Percentiles rank a stretch among this genome's conserved stretches.
Evolutionary conservation across 129 eudicot genomes (phyloP).

Genomic region (Calendula officinalis): DNA sequence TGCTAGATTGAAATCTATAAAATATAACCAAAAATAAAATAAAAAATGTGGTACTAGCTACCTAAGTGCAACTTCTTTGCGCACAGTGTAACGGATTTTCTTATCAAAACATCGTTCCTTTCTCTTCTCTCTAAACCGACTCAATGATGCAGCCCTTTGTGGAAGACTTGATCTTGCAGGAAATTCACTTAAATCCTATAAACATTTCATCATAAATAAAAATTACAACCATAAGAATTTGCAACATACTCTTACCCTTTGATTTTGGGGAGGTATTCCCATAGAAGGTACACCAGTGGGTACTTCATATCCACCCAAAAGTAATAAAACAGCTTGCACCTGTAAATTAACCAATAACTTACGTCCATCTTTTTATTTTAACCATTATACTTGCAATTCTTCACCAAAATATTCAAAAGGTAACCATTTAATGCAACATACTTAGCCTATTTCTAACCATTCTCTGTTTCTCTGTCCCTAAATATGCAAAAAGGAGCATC

Average conservation of each 20-base stretch:
- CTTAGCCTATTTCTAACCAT: too few species aligned
- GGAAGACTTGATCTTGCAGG: slow-evolving; percentile 77
- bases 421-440: too few species aligned
- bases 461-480: too few species aligned
- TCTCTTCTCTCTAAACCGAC: slow-evolving; percentile 88
- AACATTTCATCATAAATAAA: slow-evolving; percentile 4
- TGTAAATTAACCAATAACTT: slow-evolving; percentile 15
- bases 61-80: slow-evolving; percentile 98
- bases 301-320: slow-evolving; percentile 58
- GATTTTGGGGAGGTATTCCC: slow-evolving; percentile 42
- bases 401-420: too few species aligned
- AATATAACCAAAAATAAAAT: too few species aligned
- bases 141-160: slow-evolving; percentile 90
- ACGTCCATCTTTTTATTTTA: neutral
- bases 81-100: slow-evolving; percentile 86
- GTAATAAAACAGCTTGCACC: slow-evolving; percentile 80
- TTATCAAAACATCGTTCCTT: slow-evolving; percentile 93
- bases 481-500: too few species aligned
- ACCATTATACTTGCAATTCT: neutral
- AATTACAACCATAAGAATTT: neutral
- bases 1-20: neutral
- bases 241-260: slow-evolving; percentile 48
- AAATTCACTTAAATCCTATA: slow-evolving; percentile 55
- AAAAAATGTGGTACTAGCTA: slow-evolving; percentile 9
- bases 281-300: slow-evolving; percentile 42